Conservation (phyloP, 768 basidiomycete species). For the Sarcomyxa edulis region DNA sequence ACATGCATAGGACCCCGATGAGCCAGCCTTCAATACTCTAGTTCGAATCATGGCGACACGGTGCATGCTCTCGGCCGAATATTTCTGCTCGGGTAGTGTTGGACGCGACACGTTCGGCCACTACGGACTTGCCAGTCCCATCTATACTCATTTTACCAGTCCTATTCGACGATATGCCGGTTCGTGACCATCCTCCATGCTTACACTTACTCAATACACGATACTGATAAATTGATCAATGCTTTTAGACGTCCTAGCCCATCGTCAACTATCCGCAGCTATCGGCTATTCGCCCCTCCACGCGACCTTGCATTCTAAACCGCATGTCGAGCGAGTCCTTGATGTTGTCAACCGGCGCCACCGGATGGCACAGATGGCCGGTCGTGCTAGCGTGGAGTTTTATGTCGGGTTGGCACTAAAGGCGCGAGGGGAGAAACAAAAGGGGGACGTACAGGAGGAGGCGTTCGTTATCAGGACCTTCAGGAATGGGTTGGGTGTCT, state of each 20-base stretch:
- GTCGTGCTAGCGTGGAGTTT: conserved; percentile 94
- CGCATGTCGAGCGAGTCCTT: conserved; percentile 81
- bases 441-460: conserved; percentile 59
- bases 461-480: conserved; percentile 94
- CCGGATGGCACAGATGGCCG: conserved; percentile 96
- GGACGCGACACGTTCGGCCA: conserved; percentile 90
- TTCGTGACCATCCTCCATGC: conserved; percentile 22
- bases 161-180: conserved; percentile 96
- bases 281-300: conserved; percentile 83
- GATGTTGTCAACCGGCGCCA: conserved; percentile 88
- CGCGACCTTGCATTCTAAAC: conserved; percentile 81
- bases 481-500: conserved; percentile 94
- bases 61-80: conserved; percentile 98
- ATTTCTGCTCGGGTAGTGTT: conserved; percentile 95
- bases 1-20: conserved; percentile 69
- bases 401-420: conserved; percentile 93
- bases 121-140: conserved; percentile 94
- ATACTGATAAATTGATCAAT: too few species aligned
- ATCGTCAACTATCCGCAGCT: conserved; percentile 89
- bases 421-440: conserved; percentile 44
- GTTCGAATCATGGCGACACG: conserved; percentile 99
- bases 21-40: conserved; percentile 93
- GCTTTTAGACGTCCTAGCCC: conserved; percentile 80
- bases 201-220: too few species aligned
- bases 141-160: conserved; percentile 98